Evolutionary conservation across 257 asterid genomes (phyloP), one percentile per base, ranked within the genome.

Genomic region (Forsythia suspensa): DNA sequence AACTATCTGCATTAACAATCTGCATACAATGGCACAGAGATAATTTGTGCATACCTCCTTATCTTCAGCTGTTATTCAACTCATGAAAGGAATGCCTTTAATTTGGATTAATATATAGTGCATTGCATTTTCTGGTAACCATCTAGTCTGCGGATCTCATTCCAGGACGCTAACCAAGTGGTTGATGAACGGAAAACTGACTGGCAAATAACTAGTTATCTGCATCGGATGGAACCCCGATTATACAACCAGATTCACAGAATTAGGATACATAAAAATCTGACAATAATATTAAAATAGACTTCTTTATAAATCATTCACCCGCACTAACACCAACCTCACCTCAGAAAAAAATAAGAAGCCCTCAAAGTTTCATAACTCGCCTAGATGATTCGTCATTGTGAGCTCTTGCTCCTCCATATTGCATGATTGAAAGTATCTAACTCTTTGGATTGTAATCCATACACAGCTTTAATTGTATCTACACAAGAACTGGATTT

Each of bases 391-490:
- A 79, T 59, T 65, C 77, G 34, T 85, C 77, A 83, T 75, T 84
- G 41, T 36, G 83, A 72, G 37, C 21, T 52, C 37, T 73, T 77
- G 77, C 78, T 78, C 97, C 80, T 77, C 96, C 94, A 87, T 85
- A 88, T 87, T 18, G 93, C 97, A 38, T 81, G 87, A 70, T 91
- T 93, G 89, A 85, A 93, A 55, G 73, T 82, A n/a, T 82, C 95
- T 85, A 90, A 76, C 87, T 95, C 99, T 77, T 85, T 76, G 1
- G 99, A 93, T 15, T 82, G 73, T 21, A 91, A 76, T 65, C 97
- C 99, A 76, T 88, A 73, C 21, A 95, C 90, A 76, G 94, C 83
- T 82, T 92, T 95, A 69, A 95, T 93, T 8, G 99, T 93, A 83
- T 95, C 98, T 77, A 87, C 70, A 77, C 98, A 93, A 78, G 92